These are phyloP conservation scores for Neurospora sp. DNA, from an alignment of 495 filamentous ascomycete genomes.

Conservation along the genomic window DNA sequence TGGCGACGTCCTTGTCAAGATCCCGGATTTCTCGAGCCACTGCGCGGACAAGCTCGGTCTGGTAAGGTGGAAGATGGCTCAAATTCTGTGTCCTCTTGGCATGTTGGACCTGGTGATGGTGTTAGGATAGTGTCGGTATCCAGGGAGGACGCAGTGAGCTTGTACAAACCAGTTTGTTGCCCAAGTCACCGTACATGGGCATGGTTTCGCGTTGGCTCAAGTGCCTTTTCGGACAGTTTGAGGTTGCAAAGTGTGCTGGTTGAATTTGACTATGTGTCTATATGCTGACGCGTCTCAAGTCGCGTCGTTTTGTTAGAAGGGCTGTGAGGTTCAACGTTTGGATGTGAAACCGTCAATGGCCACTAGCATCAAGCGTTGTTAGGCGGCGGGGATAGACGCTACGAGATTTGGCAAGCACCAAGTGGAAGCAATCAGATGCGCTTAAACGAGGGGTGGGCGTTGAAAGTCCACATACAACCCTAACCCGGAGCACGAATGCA, in stretches of 20 bases:
- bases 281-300: not conserved
- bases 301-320: not conserved
- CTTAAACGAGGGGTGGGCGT: not conserved
- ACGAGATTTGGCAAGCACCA: not conserved
- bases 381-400: not conserved
- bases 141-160: slow-evolving; percentile 3
- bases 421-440: not conserved
- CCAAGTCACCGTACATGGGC: slow-evolving; percentile 84
- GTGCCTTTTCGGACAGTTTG: slow-evolving; percentile 41
- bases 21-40: slow-evolving; percentile 90
- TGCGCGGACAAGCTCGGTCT: slow-evolving; percentile 80
- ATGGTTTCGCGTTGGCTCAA: slow-evolving; percentile 69
- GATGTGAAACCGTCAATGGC: not conserved
- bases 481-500: not conserved
- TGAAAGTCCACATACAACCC: not conserved
- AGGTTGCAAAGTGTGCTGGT: not conserved
- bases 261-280: not conserved
- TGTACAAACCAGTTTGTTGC: slow-evolving; percentile 64
- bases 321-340: not conserved
- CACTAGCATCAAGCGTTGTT: not conserved
- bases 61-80: slow-evolving; percentile 80
- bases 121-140: slow-evolving; percentile 4
- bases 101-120: slow-evolving; percentile 70
- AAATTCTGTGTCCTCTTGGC: slow-evolving; percentile 92
- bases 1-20: slow-evolving; percentile 78